phyloP scores from a whole-genome alignment of 2,329 filamentous ascomycete genomes.

The Fusarium sp. region DNA sequence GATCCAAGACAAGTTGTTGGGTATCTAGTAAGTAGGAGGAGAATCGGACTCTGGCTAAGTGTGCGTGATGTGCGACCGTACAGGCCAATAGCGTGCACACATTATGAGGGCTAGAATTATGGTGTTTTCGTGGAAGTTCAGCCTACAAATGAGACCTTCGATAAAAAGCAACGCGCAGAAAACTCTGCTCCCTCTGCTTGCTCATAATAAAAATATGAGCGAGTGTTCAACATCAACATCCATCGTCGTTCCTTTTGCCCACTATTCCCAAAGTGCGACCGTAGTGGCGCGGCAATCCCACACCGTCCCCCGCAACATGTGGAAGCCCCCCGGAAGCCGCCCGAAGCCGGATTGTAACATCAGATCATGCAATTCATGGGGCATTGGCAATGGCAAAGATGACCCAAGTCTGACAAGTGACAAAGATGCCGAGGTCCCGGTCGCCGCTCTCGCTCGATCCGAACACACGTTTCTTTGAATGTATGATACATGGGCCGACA shows the following conservation, averaged over 20 bases:
- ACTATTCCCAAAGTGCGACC: background rate
- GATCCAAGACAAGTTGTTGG: background rate
- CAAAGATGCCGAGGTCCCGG: slow-evolving; percentile 36
- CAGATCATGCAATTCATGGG: slow-evolving; percentile 37
- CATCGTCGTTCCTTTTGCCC: background rate
- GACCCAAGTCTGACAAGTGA: background rate
- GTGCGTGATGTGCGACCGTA: background rate
- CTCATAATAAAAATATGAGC: background rate
- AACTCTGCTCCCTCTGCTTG: background rate
- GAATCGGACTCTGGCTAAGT: background rate
- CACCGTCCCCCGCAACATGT: slow-evolving; percentile 24
- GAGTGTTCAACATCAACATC: background rate
- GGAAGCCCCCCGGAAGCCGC: slow-evolving; percentile 36
- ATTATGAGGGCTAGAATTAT: background rate
- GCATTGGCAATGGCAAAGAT: slow-evolving; percentile 2
- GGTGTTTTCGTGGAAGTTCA: background rate
- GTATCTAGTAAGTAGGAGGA: background rate
- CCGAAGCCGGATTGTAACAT: slow-evolving; percentile 37
- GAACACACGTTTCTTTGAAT: slow-evolving; percentile 17
- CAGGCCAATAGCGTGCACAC: background rate
- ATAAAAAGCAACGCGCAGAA: background rate
- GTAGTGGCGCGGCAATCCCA: background rate
- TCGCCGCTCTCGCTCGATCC: slow-evolving; percentile 9
- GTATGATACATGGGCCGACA: background rate
- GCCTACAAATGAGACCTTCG: background rate